A percentile compares a stretch with the other conserved stretches of the same genome.
These are phyloP conservation scores for Juncus inflexus DNA, from an alignment of 176 grass and related monocot genomes.

Conservation along the genomic window DNA sequence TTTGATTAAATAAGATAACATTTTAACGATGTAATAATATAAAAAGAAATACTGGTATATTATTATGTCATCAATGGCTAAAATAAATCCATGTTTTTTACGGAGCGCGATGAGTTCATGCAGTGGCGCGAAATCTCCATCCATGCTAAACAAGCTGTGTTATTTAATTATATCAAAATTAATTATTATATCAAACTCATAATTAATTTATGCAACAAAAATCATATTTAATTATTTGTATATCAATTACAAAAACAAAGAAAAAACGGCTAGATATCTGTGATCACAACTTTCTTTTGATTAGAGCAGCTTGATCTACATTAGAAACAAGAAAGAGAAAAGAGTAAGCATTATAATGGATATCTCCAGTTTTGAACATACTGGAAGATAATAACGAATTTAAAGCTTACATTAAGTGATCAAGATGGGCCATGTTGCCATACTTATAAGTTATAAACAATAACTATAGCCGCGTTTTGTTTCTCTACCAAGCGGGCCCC, in stretches of 20 bases:
- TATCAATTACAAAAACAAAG: no score
- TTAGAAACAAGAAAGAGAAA: not conserved
- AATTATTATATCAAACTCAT: no score
- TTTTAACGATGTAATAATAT: not conserved
- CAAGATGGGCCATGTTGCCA: conserved; percentile 36
- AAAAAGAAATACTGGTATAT: not conserved
- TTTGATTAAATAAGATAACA: not conserved
- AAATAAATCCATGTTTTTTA: conserved; percentile 32
- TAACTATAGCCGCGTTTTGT: conserved; percentile 20
- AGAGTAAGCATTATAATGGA: not conserved
- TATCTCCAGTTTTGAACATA: not conserved
- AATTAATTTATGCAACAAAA: no score
- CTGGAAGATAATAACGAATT: not conserved
- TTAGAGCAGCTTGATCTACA: conserved; percentile 33
- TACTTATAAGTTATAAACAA: conserved; percentile 21
- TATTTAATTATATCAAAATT: not conserved
- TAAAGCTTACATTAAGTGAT: conserved; percentile 29
- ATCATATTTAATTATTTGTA: no score
- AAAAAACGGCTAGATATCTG: conserved; percentile 23
- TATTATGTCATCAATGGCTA: conserved; percentile 39
- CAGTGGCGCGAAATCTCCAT: conserved; percentile 48
- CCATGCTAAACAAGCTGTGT: conserved; percentile 44
- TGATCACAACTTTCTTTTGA: conserved; percentile 34
- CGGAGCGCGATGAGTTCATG: conserved; percentile 30
- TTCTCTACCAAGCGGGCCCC: conserved; percentile 31